Percentiles rank a stretch among this genome's conserved stretches.
These are phyloP conservation scores for Miscanthus lutarioriparius DNA, from an alignment of 176 grass and related monocot genomes.

Conservation along the genomic window DNA sequence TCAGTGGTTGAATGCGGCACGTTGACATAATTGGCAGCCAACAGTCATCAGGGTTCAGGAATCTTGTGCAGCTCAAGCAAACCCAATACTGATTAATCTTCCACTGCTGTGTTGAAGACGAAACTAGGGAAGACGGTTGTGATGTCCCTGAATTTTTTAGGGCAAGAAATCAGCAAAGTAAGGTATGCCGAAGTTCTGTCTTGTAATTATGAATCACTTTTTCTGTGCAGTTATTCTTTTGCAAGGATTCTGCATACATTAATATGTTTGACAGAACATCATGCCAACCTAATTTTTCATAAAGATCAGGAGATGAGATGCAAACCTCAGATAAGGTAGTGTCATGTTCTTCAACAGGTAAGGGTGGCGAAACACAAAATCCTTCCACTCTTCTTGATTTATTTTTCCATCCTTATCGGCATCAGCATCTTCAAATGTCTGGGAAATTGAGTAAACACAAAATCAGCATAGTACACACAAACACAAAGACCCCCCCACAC, in stretches of 20 bases:
- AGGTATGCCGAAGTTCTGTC: neutral
- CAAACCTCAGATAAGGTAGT: slow-evolving; percentile 70
- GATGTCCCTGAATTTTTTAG: slow-evolving; percentile 59
- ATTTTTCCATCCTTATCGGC: slow-evolving; percentile 76
- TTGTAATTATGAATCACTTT: neutral
- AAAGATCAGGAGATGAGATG: neutral
- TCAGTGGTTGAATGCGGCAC: neutral
- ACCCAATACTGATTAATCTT: slow-evolving; percentile 50
- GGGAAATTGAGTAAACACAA: neutral
- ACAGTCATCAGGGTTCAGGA: neutral
- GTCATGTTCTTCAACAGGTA: slow-evolving; percentile 91
- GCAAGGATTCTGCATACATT: neutral
- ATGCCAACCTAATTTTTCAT: neutral
- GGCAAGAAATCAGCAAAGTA: neutral
- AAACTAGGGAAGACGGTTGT: slow-evolving; percentile 84
- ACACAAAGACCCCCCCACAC: neutral
- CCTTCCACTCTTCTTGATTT: slow-evolving; percentile 76
- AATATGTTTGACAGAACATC: neutral
- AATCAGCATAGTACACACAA: neutral
- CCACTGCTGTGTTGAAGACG: slow-evolving; percentile 76
- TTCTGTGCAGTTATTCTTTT: neutral
- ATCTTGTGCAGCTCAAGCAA: neutral
- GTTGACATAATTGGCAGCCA: slow-evolving; percentile 21
- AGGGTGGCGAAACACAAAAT: slow-evolving; percentile 62
- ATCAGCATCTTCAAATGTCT: slow-evolving; percentile 94